These are phyloP conservation scores for Leccinum solheimii DNA, from an alignment of 1,284 basidiomycete genomes.

Conservation along the genomic window DNA sequence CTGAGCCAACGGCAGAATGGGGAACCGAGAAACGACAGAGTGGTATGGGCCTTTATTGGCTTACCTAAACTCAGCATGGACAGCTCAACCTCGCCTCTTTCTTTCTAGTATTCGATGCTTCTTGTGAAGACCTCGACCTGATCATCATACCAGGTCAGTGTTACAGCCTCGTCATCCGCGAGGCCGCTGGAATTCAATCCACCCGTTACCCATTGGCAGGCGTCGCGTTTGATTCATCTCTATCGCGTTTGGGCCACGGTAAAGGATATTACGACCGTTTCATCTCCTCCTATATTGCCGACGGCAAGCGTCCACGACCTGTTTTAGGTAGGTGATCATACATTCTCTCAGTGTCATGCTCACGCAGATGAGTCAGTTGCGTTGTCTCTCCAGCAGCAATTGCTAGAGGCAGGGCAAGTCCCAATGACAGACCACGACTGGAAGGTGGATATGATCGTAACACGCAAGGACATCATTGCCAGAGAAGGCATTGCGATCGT, in stretches of 20 bases:
- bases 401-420: conserved; percentile 53
- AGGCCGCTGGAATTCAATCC: conserved; percentile 10
- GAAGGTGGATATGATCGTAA: conserved; percentile 65
- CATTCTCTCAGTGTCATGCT: conserved; percentile 13
- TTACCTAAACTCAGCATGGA: background rate
- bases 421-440: conserved; percentile 65
- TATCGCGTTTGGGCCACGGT: conserved; percentile 74
- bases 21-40: conserved; percentile 45
- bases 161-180: conserved; percentile 9
- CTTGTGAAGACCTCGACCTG: conserved; percentile 54
- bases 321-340: conserved; percentile 48
- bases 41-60: conserved; percentile 43
- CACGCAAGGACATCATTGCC: conserved; percentile 45
- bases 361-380: conserved; percentile 47
- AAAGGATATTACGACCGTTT: conserved; percentile 82
- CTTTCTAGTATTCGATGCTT: conserved; percentile 44
- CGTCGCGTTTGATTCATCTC: conserved; percentile 72
- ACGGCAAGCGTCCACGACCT: conserved; percentile 43
- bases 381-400: conserved; percentile 63
- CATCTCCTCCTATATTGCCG: conserved; percentile 52
- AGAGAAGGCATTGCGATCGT: conserved; percentile 13
- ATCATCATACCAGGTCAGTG: conserved; percentile 67
- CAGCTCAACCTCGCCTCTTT: conserved; percentile 5
- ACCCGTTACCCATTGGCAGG: conserved; percentile 41
- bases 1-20: conserved; percentile 57